Evolutionary conservation across 208 protist genomes (phyloP).

Genomic region (Crithidia fasciculata): DNA sequence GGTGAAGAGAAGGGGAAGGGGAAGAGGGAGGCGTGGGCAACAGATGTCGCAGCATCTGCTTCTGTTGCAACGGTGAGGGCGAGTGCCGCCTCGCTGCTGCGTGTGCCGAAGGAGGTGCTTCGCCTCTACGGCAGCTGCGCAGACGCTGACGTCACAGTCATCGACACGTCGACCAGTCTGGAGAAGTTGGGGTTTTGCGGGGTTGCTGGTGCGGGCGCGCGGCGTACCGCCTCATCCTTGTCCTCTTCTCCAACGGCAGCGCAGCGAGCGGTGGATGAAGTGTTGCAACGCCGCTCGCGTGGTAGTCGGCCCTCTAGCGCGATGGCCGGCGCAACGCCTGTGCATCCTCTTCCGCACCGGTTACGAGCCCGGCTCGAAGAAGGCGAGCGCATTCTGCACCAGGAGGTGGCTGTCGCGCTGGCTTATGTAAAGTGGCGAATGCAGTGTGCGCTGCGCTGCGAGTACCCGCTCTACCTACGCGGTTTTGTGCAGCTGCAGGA

Average conservation of each 20-base stretch:
- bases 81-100: slow-evolving; percentile 1
- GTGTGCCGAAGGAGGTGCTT: slow-evolving; percentile 4
- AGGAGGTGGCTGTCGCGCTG: slow-evolving; percentile 16
- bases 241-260: too few species aligned
- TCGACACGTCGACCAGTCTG: too few species aligned
- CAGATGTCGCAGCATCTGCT: too few species aligned
- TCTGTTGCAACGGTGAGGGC: too few species aligned
- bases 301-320: not conserved
- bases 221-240: too few species aligned
- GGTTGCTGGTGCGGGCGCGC: too few species aligned
- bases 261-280: too few species aligned
- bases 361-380: slow-evolving; percentile 1
- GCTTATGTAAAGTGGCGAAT: slow-evolving; percentile 22
- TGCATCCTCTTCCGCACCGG: not conserved
- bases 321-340: not conserved
- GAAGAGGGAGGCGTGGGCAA: not conserved
- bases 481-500: slow-evolving; percentile 17
- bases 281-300: too few species aligned
- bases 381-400: slow-evolving; percentile 12
- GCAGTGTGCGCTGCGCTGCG: slow-evolving; percentile 15
- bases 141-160: too few species aligned
- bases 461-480: slow-evolving; percentile 29
- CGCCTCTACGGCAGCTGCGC: slow-evolving; percentile 3
- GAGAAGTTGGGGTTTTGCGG: too few species aligned
- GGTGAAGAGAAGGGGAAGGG: not conserved